These are phyloP conservation scores for Globisporangium rhizosaccharum DNA, from an alignment of 352 stramenopile genomes.

Conservation along the genomic window DNA sequence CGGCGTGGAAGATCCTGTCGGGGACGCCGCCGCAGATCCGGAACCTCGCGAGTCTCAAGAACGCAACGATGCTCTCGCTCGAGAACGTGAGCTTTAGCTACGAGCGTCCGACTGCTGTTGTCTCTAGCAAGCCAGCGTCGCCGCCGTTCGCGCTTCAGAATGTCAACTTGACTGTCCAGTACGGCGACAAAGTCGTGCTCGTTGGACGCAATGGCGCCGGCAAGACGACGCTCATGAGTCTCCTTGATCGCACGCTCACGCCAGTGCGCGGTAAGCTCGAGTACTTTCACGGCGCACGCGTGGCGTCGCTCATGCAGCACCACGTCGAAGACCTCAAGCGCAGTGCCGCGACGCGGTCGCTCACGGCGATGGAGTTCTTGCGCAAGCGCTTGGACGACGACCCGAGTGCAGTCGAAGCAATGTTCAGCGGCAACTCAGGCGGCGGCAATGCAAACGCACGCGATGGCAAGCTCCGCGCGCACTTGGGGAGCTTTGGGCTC, in stretches of 20 bases:
- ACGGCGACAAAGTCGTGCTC: slow-evolving; percentile 79
- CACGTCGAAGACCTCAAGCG: slow-evolving; percentile 59
- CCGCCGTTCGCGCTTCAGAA: slow-evolving; percentile 52
- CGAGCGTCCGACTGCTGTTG: neutral
- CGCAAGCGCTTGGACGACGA: slow-evolving; percentile 29
- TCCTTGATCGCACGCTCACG: slow-evolving; percentile 83
- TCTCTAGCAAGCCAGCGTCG: slow-evolving; percentile 7
- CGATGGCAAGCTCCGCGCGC: slow-evolving; percentile 33
- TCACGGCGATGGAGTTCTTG: slow-evolving; percentile 44
- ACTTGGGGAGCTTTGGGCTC: slow-evolving; percentile 50
- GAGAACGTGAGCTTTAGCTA: slow-evolving; percentile 53
- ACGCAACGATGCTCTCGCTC: slow-evolving; percentile 45
- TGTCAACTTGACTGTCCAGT: slow-evolving; percentile 66
- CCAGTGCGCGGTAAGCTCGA: slow-evolving; percentile 36
- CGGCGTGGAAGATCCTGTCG: slow-evolving; percentile 40
- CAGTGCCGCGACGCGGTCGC: slow-evolving; percentile 31
- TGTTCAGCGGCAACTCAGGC: neutral
- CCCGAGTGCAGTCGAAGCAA: slow-evolving; percentile 3
- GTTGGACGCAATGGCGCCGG: slow-evolving; percentile 82
- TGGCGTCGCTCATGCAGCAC: slow-evolving; percentile 57
- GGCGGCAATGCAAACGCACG: slow-evolving; percentile 7
- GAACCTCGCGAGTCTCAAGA: slow-evolving; percentile 42
- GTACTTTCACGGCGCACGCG: slow-evolving; percentile 40
- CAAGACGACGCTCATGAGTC: slow-evolving; percentile 93
- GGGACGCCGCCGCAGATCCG: slow-evolving; percentile 43